Conservation (phyloP, 306 rosid species). For the Albizia julibrissin region DNA sequence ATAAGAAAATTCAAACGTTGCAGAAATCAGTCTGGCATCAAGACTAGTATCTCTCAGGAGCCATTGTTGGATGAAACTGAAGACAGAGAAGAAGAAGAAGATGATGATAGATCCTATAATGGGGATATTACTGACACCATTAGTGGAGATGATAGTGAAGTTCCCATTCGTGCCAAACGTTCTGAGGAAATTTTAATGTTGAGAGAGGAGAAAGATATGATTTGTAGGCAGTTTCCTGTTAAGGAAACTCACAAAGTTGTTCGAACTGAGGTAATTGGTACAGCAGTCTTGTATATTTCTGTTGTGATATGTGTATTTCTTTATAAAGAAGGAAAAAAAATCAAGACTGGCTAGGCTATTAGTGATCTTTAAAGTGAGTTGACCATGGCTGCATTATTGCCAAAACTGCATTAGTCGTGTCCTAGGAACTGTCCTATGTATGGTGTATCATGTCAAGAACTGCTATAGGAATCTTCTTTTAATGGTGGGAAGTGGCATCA, state of each 20-base stretch:
- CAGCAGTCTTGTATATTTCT: slow-evolving; percentile 15
- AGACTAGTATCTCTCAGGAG: slow-evolving; percentile 55
- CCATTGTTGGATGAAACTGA: slow-evolving; percentile 51
- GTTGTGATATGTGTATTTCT: slow-evolving; percentile 4
- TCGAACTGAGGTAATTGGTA: slow-evolving; percentile 72
- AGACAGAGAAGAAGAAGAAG: slow-evolving; percentile 64
- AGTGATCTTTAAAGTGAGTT: slow-evolving; percentile 4
- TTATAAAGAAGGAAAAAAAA: neutral
- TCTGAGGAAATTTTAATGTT: slow-evolving; percentile 78
- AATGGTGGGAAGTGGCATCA: neutral
- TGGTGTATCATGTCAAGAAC: neutral
- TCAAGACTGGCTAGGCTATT: neutral
- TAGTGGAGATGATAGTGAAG: slow-evolving; percentile 62
- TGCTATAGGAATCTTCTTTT: slow-evolving; percentile 1
- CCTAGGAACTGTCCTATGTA: neutral
- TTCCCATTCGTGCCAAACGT: slow-evolving; percentile 51
- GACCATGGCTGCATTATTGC: slow-evolving; percentile 20
- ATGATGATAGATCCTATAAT: slow-evolving; percentile 50
- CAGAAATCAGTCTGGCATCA: slow-evolving; percentile 40
- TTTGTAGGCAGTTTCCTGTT: slow-evolving; percentile 90
- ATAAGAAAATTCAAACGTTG: slow-evolving; percentile 44
- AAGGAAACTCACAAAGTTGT: slow-evolving; percentile 74
- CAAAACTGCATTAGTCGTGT: neutral
- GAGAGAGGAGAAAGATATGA: slow-evolving; percentile 69
- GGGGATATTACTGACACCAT: slow-evolving; percentile 49